Evolutionary conservation across 2,329 filamentous ascomycete genomes (phyloP).

Genomic region (Arthrinium puccinioides): DNA sequence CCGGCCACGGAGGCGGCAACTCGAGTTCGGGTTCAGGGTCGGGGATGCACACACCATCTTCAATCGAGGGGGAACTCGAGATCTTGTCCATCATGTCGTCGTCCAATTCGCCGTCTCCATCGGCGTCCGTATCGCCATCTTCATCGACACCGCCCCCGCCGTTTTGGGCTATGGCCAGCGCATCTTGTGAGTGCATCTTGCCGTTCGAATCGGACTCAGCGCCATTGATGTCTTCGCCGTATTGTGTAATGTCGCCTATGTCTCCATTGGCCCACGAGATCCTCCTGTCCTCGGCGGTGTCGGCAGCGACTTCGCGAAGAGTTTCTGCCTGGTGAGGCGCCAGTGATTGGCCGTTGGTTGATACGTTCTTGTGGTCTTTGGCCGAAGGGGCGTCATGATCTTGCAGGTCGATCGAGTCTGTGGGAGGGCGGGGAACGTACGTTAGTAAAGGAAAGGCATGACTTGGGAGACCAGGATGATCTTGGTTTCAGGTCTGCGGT

Average conservation of each 20-base stretch:
- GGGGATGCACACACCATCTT: conserved; percentile 81
- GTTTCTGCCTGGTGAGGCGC: conserved; percentile 82
- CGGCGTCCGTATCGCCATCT: conserved; percentile 59
- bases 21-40: no score
- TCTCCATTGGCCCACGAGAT: conserved; percentile 45
- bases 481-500: no score
- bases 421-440: conserved; percentile 8
- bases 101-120: conserved; percentile 70
- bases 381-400: conserved; percentile 75
- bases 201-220: conserved; percentile 32
- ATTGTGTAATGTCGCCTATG: conserved; percentile 32
- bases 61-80: conserved; percentile 96
- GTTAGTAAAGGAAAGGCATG: conserved; percentile 3
- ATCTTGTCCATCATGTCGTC: conserved; percentile 98
- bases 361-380: conserved; percentile 63
- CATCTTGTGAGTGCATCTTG: conserved; percentile 39
- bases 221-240: conserved; percentile 37
- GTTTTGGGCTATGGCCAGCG: conserved; percentile 54
- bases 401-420: conserved; percentile 94
- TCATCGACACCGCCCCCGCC: conserved; percentile 41
- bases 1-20: conserved; percentile 32
- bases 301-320: conserved; percentile 71
- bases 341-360: conserved; percentile 37
- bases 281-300: conserved; percentile 63
- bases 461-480: conserved; percentile 8